Base-by-base conservation (phyloP, 1,284 basidiomycete species). In the Taiwanofungus camphoratus region DNA sequence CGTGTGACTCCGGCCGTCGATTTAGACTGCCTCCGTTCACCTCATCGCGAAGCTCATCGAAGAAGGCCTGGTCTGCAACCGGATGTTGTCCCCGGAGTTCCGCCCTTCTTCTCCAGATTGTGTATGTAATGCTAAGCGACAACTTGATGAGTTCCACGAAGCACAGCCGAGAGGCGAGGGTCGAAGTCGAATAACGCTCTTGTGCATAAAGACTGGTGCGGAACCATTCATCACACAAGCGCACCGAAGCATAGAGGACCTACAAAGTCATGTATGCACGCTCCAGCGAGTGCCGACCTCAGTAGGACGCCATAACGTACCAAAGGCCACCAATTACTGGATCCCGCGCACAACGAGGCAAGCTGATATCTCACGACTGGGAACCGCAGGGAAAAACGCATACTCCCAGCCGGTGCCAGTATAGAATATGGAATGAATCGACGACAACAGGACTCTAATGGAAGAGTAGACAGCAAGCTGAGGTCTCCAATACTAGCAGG, bases 121-220 rank as follows among this genome's bases (percentile, higher is more conserved):
- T 35, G 39, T 35, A 50, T 19, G 35, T 41, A 32, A 43, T 27
- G 33, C 36, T 32, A 22, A 44, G 42, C 24, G 19, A 15, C 20
- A 45, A 24, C 38, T 45, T 45, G 32, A 45, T 18, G n/a, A 30
- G 18, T 24, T 45, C 43, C 23, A 40, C 27, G 3, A 39, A 5
- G 11, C 32, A 3, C 16, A 39, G 26, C 11, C 29, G 42, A 7
- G 36, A 20, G 12, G 42, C 5, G 27, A 23, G n/a, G 19, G 15
- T 13, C 3, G 33, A 36, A 4, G 26, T 13, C 7, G 35, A 30
- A 20, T n/a, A 35, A 16, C 19, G 22, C 12, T 8, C 11, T 11
- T 19, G 32, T 5, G 12, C n/a, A 18, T 15, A 3, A 27, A 16
- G 15, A 20, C 5, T 8, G n/a, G 27, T 35, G 37, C 21, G 15